Evolutionary conservation across 2,329 filamentous ascomycete genomes (phyloP).

Genomic region (Botrytis fragariae): DNA sequence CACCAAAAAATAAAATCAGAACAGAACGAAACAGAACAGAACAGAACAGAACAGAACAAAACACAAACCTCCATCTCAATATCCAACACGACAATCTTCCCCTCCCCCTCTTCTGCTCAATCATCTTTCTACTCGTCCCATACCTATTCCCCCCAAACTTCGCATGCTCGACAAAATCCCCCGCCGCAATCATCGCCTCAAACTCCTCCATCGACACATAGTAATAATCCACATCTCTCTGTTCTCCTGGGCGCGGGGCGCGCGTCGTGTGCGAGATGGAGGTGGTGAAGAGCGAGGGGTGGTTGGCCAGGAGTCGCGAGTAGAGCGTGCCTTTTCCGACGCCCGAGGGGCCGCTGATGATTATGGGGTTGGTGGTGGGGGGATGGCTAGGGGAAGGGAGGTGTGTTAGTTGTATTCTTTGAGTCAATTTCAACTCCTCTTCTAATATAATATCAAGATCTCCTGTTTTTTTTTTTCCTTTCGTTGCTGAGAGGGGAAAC

Average conservation of each 20-base stretch:
- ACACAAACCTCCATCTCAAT: slow-evolving; percentile 86
- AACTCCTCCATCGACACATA: slow-evolving; percentile 69
- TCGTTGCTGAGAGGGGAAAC: no score
- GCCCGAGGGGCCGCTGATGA: slow-evolving; percentile 78
- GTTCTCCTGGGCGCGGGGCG: slow-evolving; percentile 69
- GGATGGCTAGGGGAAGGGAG: slow-evolving; percentile 17
- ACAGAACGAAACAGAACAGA: no score
- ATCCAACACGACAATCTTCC: slow-evolving; percentile 77
- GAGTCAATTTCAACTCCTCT: neutral
- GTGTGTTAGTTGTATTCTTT: slow-evolving; percentile 1
- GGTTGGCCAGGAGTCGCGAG: slow-evolving; percentile 62
- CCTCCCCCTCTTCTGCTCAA: slow-evolving; percentile 66
- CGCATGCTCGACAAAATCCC: slow-evolving; percentile 81
- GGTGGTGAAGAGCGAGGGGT: slow-evolving; percentile 55
- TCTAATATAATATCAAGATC: no score
- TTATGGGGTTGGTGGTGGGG: slow-evolving; percentile 51
- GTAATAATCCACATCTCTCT: slow-evolving; percentile 77
- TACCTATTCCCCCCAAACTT: slow-evolving; percentile 84
- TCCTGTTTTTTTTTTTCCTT: no score
- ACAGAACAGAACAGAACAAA: no score
- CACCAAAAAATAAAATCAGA: no score
- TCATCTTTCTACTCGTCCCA: slow-evolving; percentile 77
- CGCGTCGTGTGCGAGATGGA: slow-evolving; percentile 78
- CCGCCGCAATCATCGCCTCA: slow-evolving; percentile 60
- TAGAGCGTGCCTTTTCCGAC: slow-evolving; percentile 81